Base-by-base conservation (phyloP, 352 stramenopile genomes). In the Aphanomyces astaci region DNA sequence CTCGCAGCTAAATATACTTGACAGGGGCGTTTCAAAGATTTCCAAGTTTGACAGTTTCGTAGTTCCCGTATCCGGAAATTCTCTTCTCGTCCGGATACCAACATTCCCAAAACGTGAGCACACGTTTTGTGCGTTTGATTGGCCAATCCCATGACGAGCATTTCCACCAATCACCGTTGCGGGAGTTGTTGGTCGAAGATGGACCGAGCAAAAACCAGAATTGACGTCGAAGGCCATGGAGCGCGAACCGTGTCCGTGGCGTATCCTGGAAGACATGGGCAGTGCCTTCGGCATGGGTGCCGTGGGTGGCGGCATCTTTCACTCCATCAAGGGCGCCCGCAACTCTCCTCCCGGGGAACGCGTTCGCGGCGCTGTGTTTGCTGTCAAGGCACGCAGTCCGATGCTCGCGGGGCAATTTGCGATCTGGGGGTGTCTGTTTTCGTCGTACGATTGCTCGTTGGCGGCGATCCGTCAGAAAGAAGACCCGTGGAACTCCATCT, bases 401-500 rank as follows among this genome's bases (percentile, higher is more conserved):
- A 86, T 98, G 56, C 80, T 98, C 63, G 95, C 86, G 4, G 89
- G 89, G 40, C 92, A 89, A 52, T 98, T 98, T 66, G 92, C 92
- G 1, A 90, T 98, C 25, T 99, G 97, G 97, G 97, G 97, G 48
- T 81, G 97, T 66, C 80, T 99, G 5, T 99, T 99, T 82, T 98
- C 96, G 31, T 95, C 88, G 43, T 99, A 96, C 72, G 97, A 99
- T 81, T 99, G 97, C 78, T 96, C 89, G 27, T 90, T 99, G 45
- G 96, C 97, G 56, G 92, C 94, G 32, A 78, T 99, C 64, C 91
- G 97, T 76, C 92, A 97, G 79, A 99, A 98, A 81, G 97, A 99
- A 85, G 97, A 99, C 86, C 95, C 97, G 45, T 99, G 96, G 96
- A 99, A 99, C 78, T 98, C 95, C n/a, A 99, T 99, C 68, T 76